Evolutionary conservation across 2,329 filamentous ascomycete genomes (phyloP), one percentile per base, ranked within the genome.

Genomic region (Cercospora berteroae): DNA sequence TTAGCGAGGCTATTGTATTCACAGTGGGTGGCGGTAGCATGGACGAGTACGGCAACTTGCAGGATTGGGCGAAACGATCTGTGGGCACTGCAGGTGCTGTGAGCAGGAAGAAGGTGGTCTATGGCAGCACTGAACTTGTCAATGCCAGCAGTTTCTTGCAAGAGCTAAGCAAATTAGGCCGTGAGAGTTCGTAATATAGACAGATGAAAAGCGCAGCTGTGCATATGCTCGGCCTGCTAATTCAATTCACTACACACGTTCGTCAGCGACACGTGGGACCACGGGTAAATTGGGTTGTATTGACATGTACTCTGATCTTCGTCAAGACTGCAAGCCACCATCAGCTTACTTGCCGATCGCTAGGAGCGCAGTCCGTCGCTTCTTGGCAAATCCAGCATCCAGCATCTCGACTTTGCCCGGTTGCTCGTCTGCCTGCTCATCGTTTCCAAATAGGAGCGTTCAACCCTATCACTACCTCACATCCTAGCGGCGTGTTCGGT

Each of bases 1-100:
- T 80, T 68, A 79, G 75, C 65, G 79, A 80, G 59, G 79, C 78
- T 1, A 79, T 80, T 44, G 79, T 80, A 0, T 80, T 80, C 65
- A 78, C 77, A 18, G 78, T 80, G 9, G 95, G 95, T 4, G 95
- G 96, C 57, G 95, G 95, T 50, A 97, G 93, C 77, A 98, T 99
- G 92, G 95, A 99, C 74, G 95, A 99, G 79, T 99, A 98, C 78
- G 94, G 94, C 20, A 99, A 99, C 79, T 79, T 99, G 77, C 93
- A 97, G 78, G 95, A 98, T 77, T 99, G 95, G 95, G 93, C 94
- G 5, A 88, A 88, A 78, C 86, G 94, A 71, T 93, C 92, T 4
- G 85, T 81, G 60, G 82, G 82, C 48, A 58, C 88, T 13, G 80
- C 80, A 39, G 83, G 83, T 59, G 81, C 81, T 9, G 86, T 88